Base-by-base conservation (phyloP, 176 grass and related monocot species). In the Carex littledalei region DNA sequence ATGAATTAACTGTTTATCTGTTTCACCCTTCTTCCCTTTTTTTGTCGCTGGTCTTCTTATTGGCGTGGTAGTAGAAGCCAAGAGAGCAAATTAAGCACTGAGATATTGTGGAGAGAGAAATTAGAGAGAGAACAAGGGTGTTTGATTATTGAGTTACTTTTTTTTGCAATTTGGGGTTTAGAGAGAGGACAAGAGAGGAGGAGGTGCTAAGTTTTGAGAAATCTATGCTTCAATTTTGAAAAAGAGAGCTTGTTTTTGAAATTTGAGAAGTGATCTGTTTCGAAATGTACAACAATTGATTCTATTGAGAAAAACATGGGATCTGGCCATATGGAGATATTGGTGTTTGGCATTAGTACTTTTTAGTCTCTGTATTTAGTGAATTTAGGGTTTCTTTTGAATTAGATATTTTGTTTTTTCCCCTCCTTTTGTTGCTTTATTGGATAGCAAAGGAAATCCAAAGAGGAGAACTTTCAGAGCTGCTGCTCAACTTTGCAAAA, bases 1-100 rank as follows among this genome's bases (percentile, higher is more conserved):
- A 69, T 83, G 81, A 83, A 83, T 83, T 68, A 83, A 83, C 81
- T 83, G 81, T 83, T 83, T 83, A 68, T 83, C 60, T 83, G 60
- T 83, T 49, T 83, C 43, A 67, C 41, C 81, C 41, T 18, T 18
- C 32, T 63, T 83, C 6, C 11, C 57, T 29, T 60, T 68, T 66
- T 68, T 50, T 20, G 61, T 66, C 81, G 7, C 41, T 65, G 17
- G 5, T 37, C 34, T 37, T 81, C 58, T 63, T 58, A 64, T 81
- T 81, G 16, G 50, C 52, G 49, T 78, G 47, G 15, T 70, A 41
- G 31, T 70, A 18, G 47, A 2, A 56, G 1, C 74, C 52, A 54
- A 58, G 6, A 59, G 64, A 5, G 63, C 57, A 61, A 60, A 60
- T 20, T 63, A 81, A 81, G 8, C 57, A 39, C 32, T 43, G 31